These are phyloP conservation scores for Kwoniella europaea DNA, from an alignment of 768 basidiomycete genomes.

Conservation along the genomic window DNA sequence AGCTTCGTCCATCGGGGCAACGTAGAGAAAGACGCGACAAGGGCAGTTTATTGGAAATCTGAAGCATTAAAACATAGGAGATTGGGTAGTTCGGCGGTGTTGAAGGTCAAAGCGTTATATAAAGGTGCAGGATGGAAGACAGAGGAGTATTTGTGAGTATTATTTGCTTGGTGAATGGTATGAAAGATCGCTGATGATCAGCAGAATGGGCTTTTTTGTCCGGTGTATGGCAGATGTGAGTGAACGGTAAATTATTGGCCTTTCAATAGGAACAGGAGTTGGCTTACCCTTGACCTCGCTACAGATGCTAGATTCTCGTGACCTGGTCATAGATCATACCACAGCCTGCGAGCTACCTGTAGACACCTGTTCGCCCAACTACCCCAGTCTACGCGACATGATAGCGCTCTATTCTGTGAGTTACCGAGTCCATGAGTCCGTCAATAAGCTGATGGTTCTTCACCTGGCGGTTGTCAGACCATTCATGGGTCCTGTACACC, in stretches of 20 bases:
- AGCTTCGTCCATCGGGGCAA: conserved; percentile 27
- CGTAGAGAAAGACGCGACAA: conserved; percentile 7
- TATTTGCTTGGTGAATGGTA: neutral
- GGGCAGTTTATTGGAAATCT: neutral
- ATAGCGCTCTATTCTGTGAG: conserved; percentile 24
- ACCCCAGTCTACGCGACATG: conserved; percentile 24
- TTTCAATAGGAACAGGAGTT: no score
- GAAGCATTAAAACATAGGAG: conserved; percentile 11
- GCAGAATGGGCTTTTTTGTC: conserved; percentile 23
- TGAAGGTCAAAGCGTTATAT: conserved; percentile 12
- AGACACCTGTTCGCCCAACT: conserved; percentile 1
- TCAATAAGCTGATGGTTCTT: no score
- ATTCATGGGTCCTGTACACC: conserved; percentile 16
- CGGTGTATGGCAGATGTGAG: conserved; percentile 31
- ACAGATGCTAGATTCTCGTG: conserved; percentile 27
- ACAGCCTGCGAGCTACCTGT: neutral
- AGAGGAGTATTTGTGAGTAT: conserved; percentile 28
- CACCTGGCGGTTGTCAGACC: neutral
- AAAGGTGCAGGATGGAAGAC: conserved; percentile 17
- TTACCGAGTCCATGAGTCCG: neutral
- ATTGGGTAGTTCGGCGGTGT: neutral
- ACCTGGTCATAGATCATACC: conserved; percentile 17
- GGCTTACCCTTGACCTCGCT: neutral
- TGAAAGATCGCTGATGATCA: neutral
- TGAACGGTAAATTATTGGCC: neutral